phyloP scores from a whole-genome alignment of 2,329 filamentous ascomycete genomes.

The Tolypocladium tropicale region DNA sequence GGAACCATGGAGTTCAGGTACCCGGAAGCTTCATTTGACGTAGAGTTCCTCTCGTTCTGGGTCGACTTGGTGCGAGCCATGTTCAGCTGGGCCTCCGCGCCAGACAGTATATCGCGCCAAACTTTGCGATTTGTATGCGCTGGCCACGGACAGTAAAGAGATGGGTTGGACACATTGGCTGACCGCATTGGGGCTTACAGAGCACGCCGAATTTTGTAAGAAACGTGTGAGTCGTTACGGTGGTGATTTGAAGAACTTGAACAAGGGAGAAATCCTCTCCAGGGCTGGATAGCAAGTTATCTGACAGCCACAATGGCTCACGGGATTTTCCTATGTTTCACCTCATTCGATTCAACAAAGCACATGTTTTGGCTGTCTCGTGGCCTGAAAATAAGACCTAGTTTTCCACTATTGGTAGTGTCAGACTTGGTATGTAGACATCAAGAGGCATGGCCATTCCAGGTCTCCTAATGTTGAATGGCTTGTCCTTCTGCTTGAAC shows the following conservation, averaged over 20 bases:
- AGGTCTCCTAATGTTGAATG: too few relatives aligned
- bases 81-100: slow-evolving; percentile 9
- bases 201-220: slow-evolving; percentile 6
- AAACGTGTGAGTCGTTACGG: slow-evolving; percentile 8
- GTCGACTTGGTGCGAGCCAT: slow-evolving; percentile 12
- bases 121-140: slow-evolving; percentile 12
- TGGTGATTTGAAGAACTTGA: slow-evolving; percentile 8
- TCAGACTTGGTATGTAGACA: too few relatives aligned
- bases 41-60: slow-evolving; percentile 14
- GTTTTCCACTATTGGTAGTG: too few relatives aligned
- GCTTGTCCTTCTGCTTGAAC: not conserved
- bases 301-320: too few relatives aligned
- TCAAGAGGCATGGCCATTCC: too few relatives aligned
- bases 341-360: not conserved
- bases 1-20: slow-evolving; percentile 18
- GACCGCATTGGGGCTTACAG: slow-evolving; percentile 7
- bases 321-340: too few relatives aligned
- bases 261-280: slow-evolving; percentile 10
- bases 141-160: slow-evolving; percentile 9
- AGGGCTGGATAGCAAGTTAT: not conserved
- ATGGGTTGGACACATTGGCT: slow-evolving; percentile 11
- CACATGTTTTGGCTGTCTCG: too few relatives aligned
- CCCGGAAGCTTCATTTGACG: slow-evolving; percentile 14
- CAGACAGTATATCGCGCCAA: slow-evolving; percentile 8
- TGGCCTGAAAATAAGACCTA: too few relatives aligned